These are phyloP conservation scores for Entomortierella chlamydospora DNA, from an alignment of 192 early-diverging fungal species.

Conservation along the genomic window DNA sequence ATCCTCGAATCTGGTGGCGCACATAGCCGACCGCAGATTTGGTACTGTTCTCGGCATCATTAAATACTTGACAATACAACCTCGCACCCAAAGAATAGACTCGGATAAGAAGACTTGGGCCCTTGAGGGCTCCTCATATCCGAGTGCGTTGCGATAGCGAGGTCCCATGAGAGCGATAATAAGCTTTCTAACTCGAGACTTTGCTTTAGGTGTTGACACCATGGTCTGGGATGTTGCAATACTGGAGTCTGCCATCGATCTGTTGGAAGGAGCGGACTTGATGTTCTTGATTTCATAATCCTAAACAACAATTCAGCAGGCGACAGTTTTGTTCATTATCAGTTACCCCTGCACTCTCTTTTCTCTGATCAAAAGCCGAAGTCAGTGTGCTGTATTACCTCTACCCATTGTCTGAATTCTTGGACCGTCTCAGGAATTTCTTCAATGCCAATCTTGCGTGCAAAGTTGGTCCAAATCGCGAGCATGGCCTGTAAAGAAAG, in stretches of 20 bases:
- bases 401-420: not conserved
- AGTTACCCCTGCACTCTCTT: no score
- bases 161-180: not conserved
- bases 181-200: not conserved
- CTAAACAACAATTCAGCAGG: no score
- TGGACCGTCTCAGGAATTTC: not conserved
- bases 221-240: not conserved
- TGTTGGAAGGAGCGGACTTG: conserved; percentile 1
- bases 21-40: not conserved
- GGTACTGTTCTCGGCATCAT: conserved; percentile 4
- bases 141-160: not conserved
- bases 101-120: not conserved
- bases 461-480: not conserved
- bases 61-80: conserved; percentile 9
- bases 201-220: not conserved
- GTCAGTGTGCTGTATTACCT: no score
- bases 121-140: conserved; percentile 1
- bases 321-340: no score
- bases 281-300: not conserved
- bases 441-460: not conserved
- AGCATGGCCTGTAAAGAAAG: not conserved
- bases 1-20: conserved; percentile 2
- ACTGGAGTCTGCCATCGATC: not conserved
- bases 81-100: conserved; percentile 5
- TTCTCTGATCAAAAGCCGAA: no score